Evolutionary conservation across 2,329 filamentous ascomycete species (phyloP), one percentile per base, ranked within the genome.

Genomic region (Fusarium pseudonygamai): DNA sequence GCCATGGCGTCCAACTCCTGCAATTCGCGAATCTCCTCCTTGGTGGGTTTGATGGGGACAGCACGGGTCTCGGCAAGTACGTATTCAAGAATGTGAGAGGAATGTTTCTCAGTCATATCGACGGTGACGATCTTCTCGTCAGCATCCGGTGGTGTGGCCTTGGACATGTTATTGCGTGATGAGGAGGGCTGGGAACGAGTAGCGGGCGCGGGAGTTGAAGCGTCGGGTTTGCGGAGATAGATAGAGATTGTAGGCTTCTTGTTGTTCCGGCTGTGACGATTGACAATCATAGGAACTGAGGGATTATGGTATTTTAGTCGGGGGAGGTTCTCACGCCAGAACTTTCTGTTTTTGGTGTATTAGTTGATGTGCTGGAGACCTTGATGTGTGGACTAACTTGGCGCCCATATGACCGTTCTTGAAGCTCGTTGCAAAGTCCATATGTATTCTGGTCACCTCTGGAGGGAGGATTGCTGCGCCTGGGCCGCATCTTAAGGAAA

Each of bases 281-380:
- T 92, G 77, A 97, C 90, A 67, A 93, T 91, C 88, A 98, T 97
- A 47, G 92, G 90, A 50, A 98, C 83, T 18, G 90, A 85, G 2
- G 96, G 96, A 82, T 99, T 99, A 87, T 97, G 93, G 85, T 92
- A 99, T 87, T 99, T 98, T 75, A 99, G 87, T 64, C 94, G 90
- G 28, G 94, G 93, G 53, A 98, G 91, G 80, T 91, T 92, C 69
- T 91, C 86, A 73, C 89, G 90, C 93, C 94, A 97, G 88, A 99
- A 98, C 85, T 94, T 94, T 79, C 95, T 97, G 74, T 67, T 36
- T 46, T 43, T 30, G 52, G 18, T 22, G 50, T 59, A 60, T 69
- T 43, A 69, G 67, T 60, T 53, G 40, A 59, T 69, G n/a, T 60
- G 37, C 42, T 18, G 24, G 9, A 57, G 26, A 55, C 46, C 53